A percentile compares a stretch with the other conserved stretches of the same genome.
These are phyloP conservation scores for Pugionium cornutum DNA, from an alignment of 345 rosid genomes.

Conservation along the genomic window DNA sequence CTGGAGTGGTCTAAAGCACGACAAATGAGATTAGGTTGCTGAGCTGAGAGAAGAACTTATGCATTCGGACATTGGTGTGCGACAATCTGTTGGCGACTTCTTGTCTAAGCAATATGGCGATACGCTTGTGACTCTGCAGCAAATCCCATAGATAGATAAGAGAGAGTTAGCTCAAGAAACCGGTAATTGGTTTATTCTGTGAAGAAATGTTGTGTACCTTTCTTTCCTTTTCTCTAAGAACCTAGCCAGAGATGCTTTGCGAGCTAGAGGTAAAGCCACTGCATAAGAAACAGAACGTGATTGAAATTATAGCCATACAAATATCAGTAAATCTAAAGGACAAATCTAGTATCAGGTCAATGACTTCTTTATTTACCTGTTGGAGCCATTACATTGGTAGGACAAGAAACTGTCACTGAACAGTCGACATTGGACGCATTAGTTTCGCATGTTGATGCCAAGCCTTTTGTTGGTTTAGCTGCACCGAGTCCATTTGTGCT, in stretches of 20 bases:
- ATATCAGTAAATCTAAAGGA: neutral
- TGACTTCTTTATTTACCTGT: slow-evolving; percentile 44
- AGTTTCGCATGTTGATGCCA: slow-evolving; percentile 39
- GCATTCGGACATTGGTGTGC: slow-evolving; percentile 37
- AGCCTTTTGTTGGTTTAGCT: slow-evolving; percentile 33
- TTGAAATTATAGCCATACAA: neutral
- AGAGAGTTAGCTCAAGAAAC: slow-evolving; percentile 25
- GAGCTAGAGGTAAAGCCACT: slow-evolving; percentile 79
- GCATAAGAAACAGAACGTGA: slow-evolving; percentile 22
- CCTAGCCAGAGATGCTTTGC: slow-evolving; percentile 80
- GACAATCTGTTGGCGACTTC: slow-evolving; percentile 38
- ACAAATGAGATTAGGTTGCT: slow-evolving; percentile 39
- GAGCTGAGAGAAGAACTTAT: slow-evolving; percentile 44
- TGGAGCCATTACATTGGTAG: slow-evolving; percentile 41
- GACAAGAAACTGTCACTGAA: slow-evolving; percentile 18
- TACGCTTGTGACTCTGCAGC: slow-evolving; percentile 47
- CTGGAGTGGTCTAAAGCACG: slow-evolving; percentile 23
- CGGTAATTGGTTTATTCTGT: slow-evolving; percentile 19
- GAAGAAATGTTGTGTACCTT: slow-evolving; percentile 46
- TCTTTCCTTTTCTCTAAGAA: slow-evolving; percentile 84
- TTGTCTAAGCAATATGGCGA: slow-evolving; percentile 49
- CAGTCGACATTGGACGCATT: slow-evolving; percentile 43
- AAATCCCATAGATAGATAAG: neutral
- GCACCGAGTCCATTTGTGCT: slow-evolving; percentile 41
- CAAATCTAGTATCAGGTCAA: neutral